These are phyloP conservation scores for Mortierella sp. DNA, from an alignment of 371 early-diverging fungal species.

Conservation along the genomic window DNA sequence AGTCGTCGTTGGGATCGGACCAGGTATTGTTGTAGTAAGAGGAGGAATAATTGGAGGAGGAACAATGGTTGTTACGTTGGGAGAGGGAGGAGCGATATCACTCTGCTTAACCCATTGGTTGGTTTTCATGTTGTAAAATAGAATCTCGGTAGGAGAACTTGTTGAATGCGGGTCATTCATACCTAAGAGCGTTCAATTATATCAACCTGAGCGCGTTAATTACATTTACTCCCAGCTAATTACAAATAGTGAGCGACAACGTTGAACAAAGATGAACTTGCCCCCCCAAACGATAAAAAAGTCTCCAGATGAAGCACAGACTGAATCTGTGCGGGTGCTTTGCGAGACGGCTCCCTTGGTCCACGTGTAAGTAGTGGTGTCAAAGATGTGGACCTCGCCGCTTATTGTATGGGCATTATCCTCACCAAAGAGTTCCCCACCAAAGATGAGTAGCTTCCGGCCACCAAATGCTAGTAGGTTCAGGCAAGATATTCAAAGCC, in stretches of 20 bases:
- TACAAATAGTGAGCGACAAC: neutral
- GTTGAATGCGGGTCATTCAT: neutral
- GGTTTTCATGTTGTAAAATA: constrained; percentile 5
- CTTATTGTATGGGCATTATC: neutral
- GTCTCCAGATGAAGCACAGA: constrained; percentile 8
- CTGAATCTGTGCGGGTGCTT: neutral
- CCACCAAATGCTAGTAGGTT: neutral
- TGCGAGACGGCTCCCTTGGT: neutral
- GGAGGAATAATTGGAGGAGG: neutral
- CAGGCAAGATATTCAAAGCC: neutral
- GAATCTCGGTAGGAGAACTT: neutral
- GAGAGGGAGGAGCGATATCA: neutral
- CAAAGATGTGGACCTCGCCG: neutral
- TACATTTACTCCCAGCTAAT: neutral
- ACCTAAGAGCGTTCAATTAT: too few species aligned
- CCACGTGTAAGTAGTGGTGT: neutral
- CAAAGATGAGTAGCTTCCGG: neutral
- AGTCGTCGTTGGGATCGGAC: neutral
- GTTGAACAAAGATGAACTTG: neutral
- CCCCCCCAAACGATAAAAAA: constrained; percentile 1
- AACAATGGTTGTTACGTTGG: neutral
- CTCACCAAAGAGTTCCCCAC: too few species aligned
- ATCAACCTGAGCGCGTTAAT: too few species aligned
- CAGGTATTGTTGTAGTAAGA: neutral
- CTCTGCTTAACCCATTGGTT: neutral